Conservation (phyloP, 2,329 filamentous ascomycete species). For the Aureobasidium subglaciale region DNA sequence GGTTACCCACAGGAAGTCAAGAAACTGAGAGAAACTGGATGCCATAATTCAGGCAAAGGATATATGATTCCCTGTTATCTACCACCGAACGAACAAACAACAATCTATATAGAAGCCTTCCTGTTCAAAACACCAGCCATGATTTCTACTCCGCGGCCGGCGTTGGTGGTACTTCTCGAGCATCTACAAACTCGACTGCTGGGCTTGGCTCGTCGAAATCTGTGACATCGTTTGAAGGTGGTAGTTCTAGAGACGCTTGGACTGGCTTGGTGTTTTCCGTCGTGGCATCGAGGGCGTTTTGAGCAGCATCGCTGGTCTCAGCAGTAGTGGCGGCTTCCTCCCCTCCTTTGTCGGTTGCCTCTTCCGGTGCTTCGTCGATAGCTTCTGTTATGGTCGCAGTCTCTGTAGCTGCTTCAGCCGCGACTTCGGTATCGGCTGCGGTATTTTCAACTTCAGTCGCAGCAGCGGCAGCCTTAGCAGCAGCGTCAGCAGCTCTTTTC, state of each 20-base stretch:
- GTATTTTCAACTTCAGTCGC: too few relatives aligned
- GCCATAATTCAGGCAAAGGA: too few relatives aligned
- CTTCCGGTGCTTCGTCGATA: neutral
- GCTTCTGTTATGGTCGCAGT: constrained; percentile 7
- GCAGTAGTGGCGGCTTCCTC: neutral
- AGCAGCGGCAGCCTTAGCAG: constrained; percentile 16
- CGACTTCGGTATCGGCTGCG: constrained; percentile 21
- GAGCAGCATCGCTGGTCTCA: neutral
- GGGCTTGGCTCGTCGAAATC: constrained; percentile 20
- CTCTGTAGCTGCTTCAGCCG: constrained; percentile 2
- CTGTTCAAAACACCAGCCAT: constrained; percentile 1
- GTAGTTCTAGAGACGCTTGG: constrained; percentile 14
- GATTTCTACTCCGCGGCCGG: constrained; percentile 14
- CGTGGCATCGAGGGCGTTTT: neutral
- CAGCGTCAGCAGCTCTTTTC: constrained; percentile 24
- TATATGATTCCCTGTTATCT: neutral
- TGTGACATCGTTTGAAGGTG: constrained; percentile 15
- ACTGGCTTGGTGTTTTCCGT: neutral
- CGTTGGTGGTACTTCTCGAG: constrained; percentile 22
- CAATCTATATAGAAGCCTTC: neutral
- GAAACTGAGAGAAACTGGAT: too few relatives aligned
- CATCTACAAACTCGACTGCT: constrained; percentile 26
- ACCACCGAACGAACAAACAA: neutral
- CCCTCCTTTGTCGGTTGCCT: neutral
- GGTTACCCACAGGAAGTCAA: too few relatives aligned